A percentile compares a stretch with the other conserved stretches of the same genome.
These are phyloP conservation scores for Cyberlindnera mississippiensis DNA, from an alignment of 805 yeast species.

Conservation along the genomic window DNA sequence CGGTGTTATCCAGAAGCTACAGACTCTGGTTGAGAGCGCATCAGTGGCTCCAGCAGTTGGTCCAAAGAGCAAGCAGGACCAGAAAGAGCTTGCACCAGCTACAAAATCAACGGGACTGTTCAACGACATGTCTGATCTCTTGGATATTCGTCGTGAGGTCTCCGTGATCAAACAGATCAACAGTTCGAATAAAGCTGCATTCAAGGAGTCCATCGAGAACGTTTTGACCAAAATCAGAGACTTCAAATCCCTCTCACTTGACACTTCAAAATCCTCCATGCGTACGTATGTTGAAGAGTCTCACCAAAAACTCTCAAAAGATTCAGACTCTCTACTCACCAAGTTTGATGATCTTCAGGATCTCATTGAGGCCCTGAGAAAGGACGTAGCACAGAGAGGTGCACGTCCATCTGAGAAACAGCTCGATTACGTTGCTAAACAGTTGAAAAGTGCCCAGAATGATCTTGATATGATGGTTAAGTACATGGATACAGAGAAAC, in stretches of 20 bases:
- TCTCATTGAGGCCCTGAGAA: conserved; percentile 78
- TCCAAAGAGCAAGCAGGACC: neutral
- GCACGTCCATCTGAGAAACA: conserved; percentile 77
- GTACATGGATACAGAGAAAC: conserved; percentile 66
- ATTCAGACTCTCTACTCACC: conserved; percentile 69
- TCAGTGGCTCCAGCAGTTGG: too few species aligned
- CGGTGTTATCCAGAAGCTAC: conserved; percentile 17
- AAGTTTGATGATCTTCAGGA: conserved; percentile 91
- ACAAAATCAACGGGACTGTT: conserved; percentile 3
- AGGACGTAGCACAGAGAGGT: conserved; percentile 90
- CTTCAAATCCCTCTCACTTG: conserved; percentile 48
- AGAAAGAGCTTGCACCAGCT: neutral
- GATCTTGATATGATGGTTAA: conserved; percentile 51
- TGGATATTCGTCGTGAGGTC: conserved; percentile 54
- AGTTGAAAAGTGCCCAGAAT: conserved; percentile 53
- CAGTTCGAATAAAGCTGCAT: conserved; percentile 36
- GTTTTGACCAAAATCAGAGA: conserved; percentile 44
- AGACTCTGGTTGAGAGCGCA: conserved; percentile 10
- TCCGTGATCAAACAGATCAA: conserved; percentile 57
- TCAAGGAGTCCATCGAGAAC: conserved; percentile 40
- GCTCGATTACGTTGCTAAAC: conserved; percentile 59
- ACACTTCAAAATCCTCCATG: conserved; percentile 31
- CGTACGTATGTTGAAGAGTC: conserved; percentile 72
- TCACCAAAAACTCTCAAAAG: conserved; percentile 66
- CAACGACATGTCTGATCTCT: conserved; percentile 24